Base-by-base conservation (phyloP, 257 asterid genomes). In the Capsicum baccatum region DNA sequence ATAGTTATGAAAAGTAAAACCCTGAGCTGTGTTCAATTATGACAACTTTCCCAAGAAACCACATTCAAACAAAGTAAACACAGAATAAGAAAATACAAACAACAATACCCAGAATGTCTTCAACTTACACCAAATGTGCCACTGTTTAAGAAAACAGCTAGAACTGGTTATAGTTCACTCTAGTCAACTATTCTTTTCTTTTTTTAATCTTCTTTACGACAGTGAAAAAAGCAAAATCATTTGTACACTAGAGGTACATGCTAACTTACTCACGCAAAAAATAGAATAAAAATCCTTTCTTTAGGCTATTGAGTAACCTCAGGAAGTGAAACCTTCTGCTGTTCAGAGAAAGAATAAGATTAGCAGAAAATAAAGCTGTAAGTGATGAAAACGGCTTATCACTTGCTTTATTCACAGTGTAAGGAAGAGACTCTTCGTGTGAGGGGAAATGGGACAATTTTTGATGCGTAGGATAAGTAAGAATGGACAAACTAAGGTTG, bases 321-420 rank as follows among this genome's bases (percentile, higher is more conserved):
- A 82, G 88, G 80, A 85, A 86, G 81, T 80, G 79, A 88, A 85
- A 67, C 80, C 56, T 54, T 74, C 83, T 33, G 11, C 84, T 59
- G 5, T 63, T 83, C 66, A 69, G 55, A 39, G 42, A 4, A 39
- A 39, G 42, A 69, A 68, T 52, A 68, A 68, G 54, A 69, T 69
- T 69, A 69, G 78, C 78, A 69, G 55, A 69, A 68, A 76, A 26
- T 76, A 88, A 81, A 55, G 89, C 84, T 88, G 89, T 55, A 2
- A 86, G 80, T 50, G 82, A 89, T 90, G 95, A 93, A 89, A 91
- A 88, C 92, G 94, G 95, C 95, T 67, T 89, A 26, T 84, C 86
- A 90, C 90, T 83, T 94, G 86, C 42, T 39, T 39, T 39, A 39
- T 39, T 39, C 60, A 79, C 74, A 84, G 70, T 48, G 58, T 83